Evolutionary conservation across 2,329 filamentous ascomycete species (phyloP).

Genomic region (Botrytis fragariae): DNA sequence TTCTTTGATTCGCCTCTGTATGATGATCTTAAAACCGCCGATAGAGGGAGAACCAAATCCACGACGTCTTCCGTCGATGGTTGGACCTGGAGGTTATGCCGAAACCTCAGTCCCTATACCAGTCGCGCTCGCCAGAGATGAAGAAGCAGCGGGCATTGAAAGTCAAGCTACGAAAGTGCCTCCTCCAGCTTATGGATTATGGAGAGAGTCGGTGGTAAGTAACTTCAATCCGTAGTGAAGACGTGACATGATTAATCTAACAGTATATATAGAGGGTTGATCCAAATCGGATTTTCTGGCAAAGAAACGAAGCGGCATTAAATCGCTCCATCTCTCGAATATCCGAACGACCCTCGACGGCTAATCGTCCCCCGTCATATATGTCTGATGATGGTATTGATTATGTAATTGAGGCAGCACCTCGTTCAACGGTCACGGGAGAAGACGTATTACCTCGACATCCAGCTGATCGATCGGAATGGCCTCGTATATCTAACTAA

Average conservation of each 20-base stretch:
- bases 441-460: conserved; percentile 47
- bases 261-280: conserved; percentile 60
- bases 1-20: conserved; percentile 68
- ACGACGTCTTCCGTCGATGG: conserved; percentile 46
- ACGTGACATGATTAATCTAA: conserved; percentile 21
- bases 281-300: conserved; percentile 79
- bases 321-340: conserved; percentile 24
- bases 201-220: conserved; percentile 78
- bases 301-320: conserved; percentile 47
- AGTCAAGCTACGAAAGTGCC: conserved; percentile 56
- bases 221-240: not conserved
- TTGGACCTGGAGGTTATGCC: conserved; percentile 62
- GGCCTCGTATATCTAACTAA: conserved; percentile 3
- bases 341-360: conserved; percentile 31
- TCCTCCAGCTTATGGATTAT: conserved; percentile 83
- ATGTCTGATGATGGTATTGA: conserved; percentile 70
- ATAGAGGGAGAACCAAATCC: conserved; percentile 37
- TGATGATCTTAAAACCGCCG: conserved; percentile 54
- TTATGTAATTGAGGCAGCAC: conserved; percentile 67
- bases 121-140: conserved; percentile 71
- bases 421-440: conserved; percentile 54
- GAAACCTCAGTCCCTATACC: conserved; percentile 72
- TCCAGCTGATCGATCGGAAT: conserved; percentile 44
- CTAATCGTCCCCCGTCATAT: conserved; percentile 70
- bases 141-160: conserved; percentile 61